phyloP scores from a whole-genome alignment of 176 grass and related monocot species.

The Aegilops bicornis region DNA sequence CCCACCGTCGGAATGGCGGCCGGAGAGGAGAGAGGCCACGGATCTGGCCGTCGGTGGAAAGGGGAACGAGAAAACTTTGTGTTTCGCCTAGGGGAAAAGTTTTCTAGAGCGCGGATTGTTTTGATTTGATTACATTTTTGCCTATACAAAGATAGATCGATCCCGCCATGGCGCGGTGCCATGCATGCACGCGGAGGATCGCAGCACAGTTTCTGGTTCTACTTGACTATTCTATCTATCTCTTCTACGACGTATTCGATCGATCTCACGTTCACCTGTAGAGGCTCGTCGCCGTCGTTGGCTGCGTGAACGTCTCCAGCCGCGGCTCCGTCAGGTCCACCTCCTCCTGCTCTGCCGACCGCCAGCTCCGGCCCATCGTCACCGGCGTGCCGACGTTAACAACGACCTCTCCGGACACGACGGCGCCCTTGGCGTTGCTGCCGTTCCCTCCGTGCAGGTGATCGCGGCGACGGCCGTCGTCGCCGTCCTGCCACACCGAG shows the following conservation, averaged over 20 bases:
- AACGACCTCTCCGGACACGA: slow-evolving; percentile 37
- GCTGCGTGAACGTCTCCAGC: slow-evolving; percentile 69
- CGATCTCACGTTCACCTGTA: slow-evolving; percentile 11
- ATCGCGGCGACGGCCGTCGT: not conserved
- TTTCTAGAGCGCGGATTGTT: too few relatives aligned
- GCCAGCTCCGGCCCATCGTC: slow-evolving; percentile 33
- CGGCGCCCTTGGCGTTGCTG: not conserved
- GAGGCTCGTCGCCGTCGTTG: not conserved
- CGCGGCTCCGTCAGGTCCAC: slow-evolving; percentile 88
- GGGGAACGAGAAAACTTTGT: too few relatives aligned
- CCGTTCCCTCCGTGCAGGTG: not conserved
- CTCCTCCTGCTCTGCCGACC: slow-evolving; percentile 49
- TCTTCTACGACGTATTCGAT: not conserved
- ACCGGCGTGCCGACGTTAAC: slow-evolving; percentile 20
- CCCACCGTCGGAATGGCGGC: too few relatives aligned
- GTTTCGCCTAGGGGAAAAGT: too few relatives aligned
- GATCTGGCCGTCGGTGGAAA: too few relatives aligned
- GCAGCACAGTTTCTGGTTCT: not conserved
- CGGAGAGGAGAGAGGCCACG: too few relatives aligned
- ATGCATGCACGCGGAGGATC: not conserved
- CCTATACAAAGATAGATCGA: not conserved
- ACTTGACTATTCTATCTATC: not conserved
- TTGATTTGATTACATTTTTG: not conserved
- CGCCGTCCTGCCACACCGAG: slow-evolving; percentile 16
- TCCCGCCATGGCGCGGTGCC: not conserved